phyloP scores from a whole-genome alignment of 2,329 filamentous ascomycete genomes.

The Magnaporthiopsis incrustans region DNA sequence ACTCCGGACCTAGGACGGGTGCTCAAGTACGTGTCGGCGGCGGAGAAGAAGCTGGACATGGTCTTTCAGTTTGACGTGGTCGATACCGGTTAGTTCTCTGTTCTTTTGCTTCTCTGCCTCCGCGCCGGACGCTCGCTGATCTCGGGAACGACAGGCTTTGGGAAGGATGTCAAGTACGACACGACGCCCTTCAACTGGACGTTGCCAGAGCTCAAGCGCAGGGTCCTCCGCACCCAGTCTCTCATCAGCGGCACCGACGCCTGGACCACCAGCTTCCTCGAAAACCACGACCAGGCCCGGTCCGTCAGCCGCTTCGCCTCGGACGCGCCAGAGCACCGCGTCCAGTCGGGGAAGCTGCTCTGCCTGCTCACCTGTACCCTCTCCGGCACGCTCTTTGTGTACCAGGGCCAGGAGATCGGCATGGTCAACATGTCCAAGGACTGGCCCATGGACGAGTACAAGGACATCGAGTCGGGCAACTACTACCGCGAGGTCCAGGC shows the following conservation, averaged over 20 bases:
- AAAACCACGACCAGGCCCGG: constrained; percentile 56
- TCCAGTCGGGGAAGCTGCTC: constrained; percentile 42
- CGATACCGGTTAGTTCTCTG: background rate
- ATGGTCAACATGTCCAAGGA: constrained; percentile 43
- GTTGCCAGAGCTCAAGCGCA: constrained; percentile 38
- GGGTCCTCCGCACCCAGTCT: constrained; percentile 40
- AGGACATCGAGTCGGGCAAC: constrained; percentile 41
- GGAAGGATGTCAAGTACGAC: constrained; percentile 30
- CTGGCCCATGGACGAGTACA: constrained; percentile 40
- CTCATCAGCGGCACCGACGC: constrained; percentile 44
- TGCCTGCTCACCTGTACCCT: constrained; percentile 38
- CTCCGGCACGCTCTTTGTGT: constrained; percentile 49
- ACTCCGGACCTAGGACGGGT: constrained; percentile 52
- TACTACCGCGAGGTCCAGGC: constrained; percentile 27
- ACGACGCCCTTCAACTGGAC: background rate
- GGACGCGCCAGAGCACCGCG: constrained; percentile 33
- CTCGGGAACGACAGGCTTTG: background rate
- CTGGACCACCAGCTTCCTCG: constrained; percentile 53
- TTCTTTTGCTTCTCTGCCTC: constrained; percentile 33
- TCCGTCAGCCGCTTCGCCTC: constrained; percentile 44
- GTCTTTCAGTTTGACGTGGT: constrained; percentile 46
- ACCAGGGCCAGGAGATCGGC: constrained; percentile 55
- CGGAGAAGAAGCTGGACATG: constrained; percentile 57
- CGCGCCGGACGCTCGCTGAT: constrained; percentile 24
- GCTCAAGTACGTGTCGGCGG: constrained; percentile 49